Evolutionary conservation across 1,284 basidiomycete species (phyloP).

Genomic region (Gyrodon tennesseensis): DNA sequence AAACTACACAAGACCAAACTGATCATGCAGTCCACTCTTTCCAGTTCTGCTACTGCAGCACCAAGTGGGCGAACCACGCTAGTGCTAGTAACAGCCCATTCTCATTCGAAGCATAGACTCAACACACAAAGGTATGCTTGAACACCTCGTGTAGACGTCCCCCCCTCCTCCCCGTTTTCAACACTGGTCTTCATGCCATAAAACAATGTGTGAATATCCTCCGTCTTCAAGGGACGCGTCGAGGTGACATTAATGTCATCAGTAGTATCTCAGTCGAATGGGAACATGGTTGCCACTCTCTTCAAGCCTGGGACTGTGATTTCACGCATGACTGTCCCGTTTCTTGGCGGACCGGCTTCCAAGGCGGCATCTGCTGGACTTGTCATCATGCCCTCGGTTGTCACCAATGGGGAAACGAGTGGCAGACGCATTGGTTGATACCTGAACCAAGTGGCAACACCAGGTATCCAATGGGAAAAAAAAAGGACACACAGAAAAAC

Average conservation of each 20-base stretch:
- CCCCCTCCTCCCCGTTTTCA: neutral
- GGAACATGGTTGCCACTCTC: conserved; percentile 23
- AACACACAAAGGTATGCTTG: conserved; percentile 36
- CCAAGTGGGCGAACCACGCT: conserved; percentile 32
- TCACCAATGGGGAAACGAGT: conserved; percentile 35
- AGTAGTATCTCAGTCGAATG: conserved; percentile 26
- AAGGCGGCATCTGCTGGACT: conserved; percentile 32
- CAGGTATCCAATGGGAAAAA: conserved; percentile 17
- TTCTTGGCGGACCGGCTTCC: conserved; percentile 30
- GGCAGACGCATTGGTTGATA: too few relatives aligned
- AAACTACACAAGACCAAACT: neutral
- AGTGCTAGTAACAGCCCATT: conserved; percentile 24
- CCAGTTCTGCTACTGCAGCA: conserved; percentile 39
- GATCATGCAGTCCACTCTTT: conserved; percentile 20
- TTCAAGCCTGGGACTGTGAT: conserved; percentile 35
- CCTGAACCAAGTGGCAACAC: conserved; percentile 38
- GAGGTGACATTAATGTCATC: conserved; percentile 31
- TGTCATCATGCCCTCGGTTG: conserved; percentile 33
- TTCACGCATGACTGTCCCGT: conserved; percentile 24
- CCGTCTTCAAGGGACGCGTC: conserved; percentile 33
- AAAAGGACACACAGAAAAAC: conserved; percentile 39
- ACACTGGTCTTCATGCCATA: neutral
- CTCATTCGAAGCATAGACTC: conserved; percentile 27
- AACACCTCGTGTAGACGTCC: too few relatives aligned
- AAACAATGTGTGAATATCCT: too few relatives aligned